A percentile compares a stretch with the other conserved stretches of the same genome.
Conservation (phyloP, 768 basidiomycete genomes). For the Tricholoma saponaceum region DNA sequence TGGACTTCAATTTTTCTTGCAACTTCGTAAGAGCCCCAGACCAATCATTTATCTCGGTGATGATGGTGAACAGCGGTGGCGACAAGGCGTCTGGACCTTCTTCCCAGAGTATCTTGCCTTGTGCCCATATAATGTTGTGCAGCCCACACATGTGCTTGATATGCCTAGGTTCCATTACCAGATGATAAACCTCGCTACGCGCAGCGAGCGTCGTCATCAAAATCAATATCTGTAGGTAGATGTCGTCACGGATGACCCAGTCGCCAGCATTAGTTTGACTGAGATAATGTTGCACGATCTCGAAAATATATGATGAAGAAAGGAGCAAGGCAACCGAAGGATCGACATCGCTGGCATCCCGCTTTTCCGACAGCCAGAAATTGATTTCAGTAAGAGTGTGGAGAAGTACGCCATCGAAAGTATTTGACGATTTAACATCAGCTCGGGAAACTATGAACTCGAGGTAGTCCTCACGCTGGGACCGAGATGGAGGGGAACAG, state of each 20-base stretch:
- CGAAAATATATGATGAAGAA: slow-evolving; percentile 24
- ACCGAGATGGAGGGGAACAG: neutral
- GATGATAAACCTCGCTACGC: slow-evolving; percentile 13
- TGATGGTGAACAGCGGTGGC: neutral
- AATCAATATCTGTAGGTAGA: slow-evolving; percentile 28
- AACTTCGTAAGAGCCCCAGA: neutral
- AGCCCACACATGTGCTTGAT: slow-evolving; percentile 18
- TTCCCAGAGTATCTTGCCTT: neutral
- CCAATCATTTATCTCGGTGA: neutral
- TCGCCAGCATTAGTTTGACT: slow-evolving; percentile 26
- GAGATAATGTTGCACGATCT: slow-evolving; percentile 29
- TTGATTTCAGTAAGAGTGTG: slow-evolving; percentile 6
- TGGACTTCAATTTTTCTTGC: neutral
- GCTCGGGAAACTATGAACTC: slow-evolving; percentile 15
- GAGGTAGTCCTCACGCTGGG: slow-evolving; percentile 20
- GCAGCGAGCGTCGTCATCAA: slow-evolving; percentile 23
- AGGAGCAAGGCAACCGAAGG: slow-evolving; percentile 19
- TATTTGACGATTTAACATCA: neutral
- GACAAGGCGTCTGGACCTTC: neutral
- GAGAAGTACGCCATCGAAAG: slow-evolving; percentile 2
- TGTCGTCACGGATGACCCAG: slow-evolving; percentile 32
- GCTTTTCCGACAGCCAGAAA: slow-evolving; percentile 4
- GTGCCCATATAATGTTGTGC: slow-evolving; percentile 3
- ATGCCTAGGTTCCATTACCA: slow-evolving; percentile 16
- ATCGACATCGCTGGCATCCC: slow-evolving; percentile 7